Evolutionary conservation across 2,329 filamentous ascomycete species (phyloP).

Genomic region (Fusarium sarcochroum): DNA sequence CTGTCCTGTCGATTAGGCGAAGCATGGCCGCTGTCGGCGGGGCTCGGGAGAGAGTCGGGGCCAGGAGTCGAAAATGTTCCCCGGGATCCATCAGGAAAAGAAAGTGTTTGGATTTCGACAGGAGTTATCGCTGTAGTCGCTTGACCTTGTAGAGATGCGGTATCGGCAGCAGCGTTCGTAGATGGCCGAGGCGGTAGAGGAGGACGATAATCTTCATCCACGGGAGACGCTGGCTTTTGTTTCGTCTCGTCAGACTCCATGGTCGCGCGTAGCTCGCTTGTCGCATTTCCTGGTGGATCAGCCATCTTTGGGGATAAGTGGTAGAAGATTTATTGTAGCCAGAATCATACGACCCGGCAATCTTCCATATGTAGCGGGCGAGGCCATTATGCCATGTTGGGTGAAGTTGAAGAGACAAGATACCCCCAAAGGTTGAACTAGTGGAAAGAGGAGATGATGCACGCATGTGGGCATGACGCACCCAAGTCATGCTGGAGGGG

Average conservation of each 20-base stretch:
- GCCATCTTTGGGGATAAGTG: neutral
- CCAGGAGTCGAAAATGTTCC: constrained; percentile 70
- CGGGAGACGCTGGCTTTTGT: constrained; percentile 45
- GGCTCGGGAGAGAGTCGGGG: constrained; percentile 55
- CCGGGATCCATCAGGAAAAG: constrained; percentile 77
- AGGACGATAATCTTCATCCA: constrained; percentile 63
- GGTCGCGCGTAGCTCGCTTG: constrained; percentile 28
- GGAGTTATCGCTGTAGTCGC: constrained; percentile 89
- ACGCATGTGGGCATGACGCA: constrained; percentile 31
- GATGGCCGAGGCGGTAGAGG: constrained; percentile 68
- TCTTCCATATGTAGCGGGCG: constrained; percentile 12
- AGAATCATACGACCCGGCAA: constrained; percentile 33
- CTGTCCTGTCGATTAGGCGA: constrained; percentile 54
- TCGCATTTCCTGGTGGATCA: constrained; percentile 49
- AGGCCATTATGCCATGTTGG: constrained; percentile 53
- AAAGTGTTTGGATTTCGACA: constrained; percentile 83
- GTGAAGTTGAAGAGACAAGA: constrained; percentile 34
- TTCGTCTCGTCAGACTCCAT: constrained; percentile 48
- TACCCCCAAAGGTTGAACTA: constrained; percentile 3
- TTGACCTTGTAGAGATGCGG: constrained; percentile 67
- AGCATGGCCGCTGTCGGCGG: constrained; percentile 57
- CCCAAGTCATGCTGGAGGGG: constrained; percentile 40
- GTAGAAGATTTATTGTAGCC: constrained; percentile 6
- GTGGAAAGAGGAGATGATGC: constrained; percentile 31
- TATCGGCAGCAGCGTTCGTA: constrained; percentile 54